These are phyloP conservation scores for Phaffia rhodozyma DNA, from an alignment of 1,284 basidiomycete genomes.

Conservation along the genomic window DNA sequence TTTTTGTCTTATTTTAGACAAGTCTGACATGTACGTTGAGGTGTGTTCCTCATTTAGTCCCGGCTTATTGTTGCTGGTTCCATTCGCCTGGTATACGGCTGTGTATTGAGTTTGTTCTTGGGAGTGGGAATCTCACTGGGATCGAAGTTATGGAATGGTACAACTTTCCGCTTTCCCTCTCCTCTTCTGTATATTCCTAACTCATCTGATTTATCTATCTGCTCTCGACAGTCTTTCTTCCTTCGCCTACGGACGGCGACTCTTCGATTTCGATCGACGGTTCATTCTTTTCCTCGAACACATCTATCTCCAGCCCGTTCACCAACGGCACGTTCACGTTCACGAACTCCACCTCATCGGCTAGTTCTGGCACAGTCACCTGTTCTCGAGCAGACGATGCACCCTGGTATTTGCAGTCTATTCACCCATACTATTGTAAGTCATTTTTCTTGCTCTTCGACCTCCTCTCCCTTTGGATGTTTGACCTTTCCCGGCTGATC, in stretches of 20 bases:
- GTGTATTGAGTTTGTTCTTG: constrained; percentile 12
- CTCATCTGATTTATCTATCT: neutral
- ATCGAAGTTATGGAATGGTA: constrained; percentile 8
- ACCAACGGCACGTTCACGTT: constrained; percentile 15
- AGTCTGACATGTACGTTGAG: neutral
- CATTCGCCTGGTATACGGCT: constrained; percentile 11
- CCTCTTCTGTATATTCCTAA: neutral
- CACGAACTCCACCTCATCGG: neutral
- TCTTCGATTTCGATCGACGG: neutral
- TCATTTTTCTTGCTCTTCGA: neutral
- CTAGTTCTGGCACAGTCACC: neutral
- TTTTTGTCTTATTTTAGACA: neutral
- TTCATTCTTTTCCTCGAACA: constrained; percentile 7
- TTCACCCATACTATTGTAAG: neutral
- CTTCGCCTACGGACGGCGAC: neutral
- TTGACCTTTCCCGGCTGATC: neutral
- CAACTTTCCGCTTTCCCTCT: neutral
- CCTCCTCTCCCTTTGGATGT: neutral
- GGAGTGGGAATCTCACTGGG: constrained; percentile 15
- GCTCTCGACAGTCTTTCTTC: neutral
- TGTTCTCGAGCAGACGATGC: neutral
- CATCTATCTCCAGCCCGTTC: constrained; percentile 2
- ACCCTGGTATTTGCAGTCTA: neutral
- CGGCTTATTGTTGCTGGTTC: constrained; percentile 7
- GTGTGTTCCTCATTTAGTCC: neutral